Conservation (phyloP, 2,329 filamentous ascomycete species). For the Trichoderma sp. region DNA sequence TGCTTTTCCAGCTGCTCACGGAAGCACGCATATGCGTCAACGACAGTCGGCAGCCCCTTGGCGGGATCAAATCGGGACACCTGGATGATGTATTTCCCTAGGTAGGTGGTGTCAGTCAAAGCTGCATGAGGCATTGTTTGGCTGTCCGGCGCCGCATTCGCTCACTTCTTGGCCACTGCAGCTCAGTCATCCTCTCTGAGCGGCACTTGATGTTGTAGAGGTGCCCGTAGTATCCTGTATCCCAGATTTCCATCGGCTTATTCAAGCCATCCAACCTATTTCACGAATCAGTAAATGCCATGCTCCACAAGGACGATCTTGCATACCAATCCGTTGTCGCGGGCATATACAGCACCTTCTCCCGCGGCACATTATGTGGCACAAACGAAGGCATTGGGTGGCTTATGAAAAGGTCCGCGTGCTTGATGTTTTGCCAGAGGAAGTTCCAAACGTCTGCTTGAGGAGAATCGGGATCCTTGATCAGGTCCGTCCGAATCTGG, state of each 20-base stretch:
- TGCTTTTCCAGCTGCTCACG: conserved; percentile 60
- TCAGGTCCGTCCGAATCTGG: conserved; percentile 75
- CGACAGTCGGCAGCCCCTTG: conserved; percentile 77
- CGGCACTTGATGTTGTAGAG: conserved; percentile 68
- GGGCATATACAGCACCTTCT: conserved; percentile 74
- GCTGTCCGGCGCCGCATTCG: not conserved
- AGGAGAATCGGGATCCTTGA: conserved; percentile 62
- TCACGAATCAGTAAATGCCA: not conserved
- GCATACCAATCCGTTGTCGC: conserved; percentile 73
- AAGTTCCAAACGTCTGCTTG: conserved; percentile 75
- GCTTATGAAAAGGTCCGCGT: conserved; percentile 77
- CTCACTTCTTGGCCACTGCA: conserved; percentile 58
- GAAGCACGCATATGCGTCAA: conserved; percentile 75
- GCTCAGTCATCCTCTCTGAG: conserved; percentile 59
- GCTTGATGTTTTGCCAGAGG: conserved; percentile 71
- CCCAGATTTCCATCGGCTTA: conserved; percentile 71
- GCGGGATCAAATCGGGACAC: conserved; percentile 82
- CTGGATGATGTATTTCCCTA: conserved; percentile 74
- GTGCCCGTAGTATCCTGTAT: conserved; percentile 72
- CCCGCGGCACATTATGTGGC: conserved; percentile 64
- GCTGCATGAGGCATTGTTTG: not conserved
- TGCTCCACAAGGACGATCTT: too few relatives aligned
- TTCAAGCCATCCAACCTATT: conserved; percentile 72
- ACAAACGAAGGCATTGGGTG: conserved; percentile 79
- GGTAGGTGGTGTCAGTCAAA: not conserved